phyloP scores from a whole-genome alignment of 495 filamentous ascomycete genomes.

The Aspergillus bertholletiae region DNA sequence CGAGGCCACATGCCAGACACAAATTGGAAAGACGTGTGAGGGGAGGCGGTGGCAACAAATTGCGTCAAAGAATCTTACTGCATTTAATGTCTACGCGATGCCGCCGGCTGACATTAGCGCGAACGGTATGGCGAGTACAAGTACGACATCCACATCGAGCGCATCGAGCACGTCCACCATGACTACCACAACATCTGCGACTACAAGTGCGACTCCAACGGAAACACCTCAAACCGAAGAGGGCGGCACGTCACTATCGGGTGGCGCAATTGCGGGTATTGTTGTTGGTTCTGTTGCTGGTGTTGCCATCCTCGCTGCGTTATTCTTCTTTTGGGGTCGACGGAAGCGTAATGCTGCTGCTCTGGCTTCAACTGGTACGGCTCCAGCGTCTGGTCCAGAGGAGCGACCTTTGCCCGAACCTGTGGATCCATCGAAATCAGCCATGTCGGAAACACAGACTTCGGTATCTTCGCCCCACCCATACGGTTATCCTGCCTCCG shows the following conservation, averaged over 20 bases:
- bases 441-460: background rate
- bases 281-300: constrained; percentile 33
- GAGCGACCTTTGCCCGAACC: background rate
- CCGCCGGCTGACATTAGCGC: background rate
- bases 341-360: background rate
- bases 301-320: constrained; percentile 32
- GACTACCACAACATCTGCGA: background rate
- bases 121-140: constrained; percentile 1
- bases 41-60: constrained; percentile 1
- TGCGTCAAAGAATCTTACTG: constrained; percentile 7
- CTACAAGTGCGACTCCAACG: constrained; percentile 4
- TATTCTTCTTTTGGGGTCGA: constrained; percentile 29
- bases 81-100: constrained; percentile 14
- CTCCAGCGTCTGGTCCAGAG: background rate
- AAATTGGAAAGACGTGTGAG: constrained; percentile 7
- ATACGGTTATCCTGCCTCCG: background rate
- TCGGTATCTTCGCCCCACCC: background rate
- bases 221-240: background rate
- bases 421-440: background rate
- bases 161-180: constrained; percentile 1
- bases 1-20: constrained; percentile 3
- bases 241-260: constrained; percentile 4
- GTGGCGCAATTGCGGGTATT: constrained; percentile 31
- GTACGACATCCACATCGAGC: background rate
- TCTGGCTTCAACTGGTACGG: background rate